Evolutionary conservation across 495 filamentous ascomycete genomes (phyloP).

Genomic region (Trypethelium eluteriae): DNA sequence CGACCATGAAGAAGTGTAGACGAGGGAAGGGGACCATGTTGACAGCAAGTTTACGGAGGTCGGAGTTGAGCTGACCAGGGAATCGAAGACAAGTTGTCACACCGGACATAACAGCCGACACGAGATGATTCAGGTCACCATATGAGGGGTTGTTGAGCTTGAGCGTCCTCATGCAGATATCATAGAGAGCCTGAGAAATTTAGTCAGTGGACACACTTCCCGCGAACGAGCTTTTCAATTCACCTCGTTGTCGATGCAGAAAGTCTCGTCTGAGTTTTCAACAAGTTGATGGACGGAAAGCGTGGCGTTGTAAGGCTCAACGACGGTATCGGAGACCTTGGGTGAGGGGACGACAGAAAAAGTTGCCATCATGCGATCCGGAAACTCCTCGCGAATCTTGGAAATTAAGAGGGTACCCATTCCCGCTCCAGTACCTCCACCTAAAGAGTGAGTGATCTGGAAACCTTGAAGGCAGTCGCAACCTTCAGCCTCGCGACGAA

Average conservation of each 20-base stretch:
- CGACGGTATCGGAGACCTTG: conserved; percentile 99
- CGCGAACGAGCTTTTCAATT: conserved; percentile 16
- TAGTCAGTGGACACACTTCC: conserved; percentile 25
- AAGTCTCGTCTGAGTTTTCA: conserved; percentile 99
- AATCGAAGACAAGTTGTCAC: conserved; percentile 98
- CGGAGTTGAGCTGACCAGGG: conserved; percentile 99
- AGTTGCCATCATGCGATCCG: conserved; percentile 99
- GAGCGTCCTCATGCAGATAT: conserved; percentile 99
- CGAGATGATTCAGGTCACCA: conserved; percentile 98
- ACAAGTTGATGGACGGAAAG: conserved; percentile 98
- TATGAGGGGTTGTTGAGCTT: conserved; percentile 98
- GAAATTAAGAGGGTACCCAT: conserved; percentile 99
- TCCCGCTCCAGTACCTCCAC: conserved; percentile 99
- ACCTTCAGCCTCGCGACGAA: conserved; percentile 96
- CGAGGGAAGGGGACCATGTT: conserved; percentile 99
- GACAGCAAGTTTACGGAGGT: conserved; percentile 98
- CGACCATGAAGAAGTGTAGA: conserved; percentile 99
- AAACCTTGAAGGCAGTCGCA: conserved; percentile 99
- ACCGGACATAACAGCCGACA: conserved; percentile 99
- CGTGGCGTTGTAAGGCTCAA: conserved; percentile 99
- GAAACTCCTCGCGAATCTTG: conserved; percentile 99
- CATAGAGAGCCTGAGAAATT: conserved; percentile 71
- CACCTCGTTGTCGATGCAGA: conserved; percentile 99
- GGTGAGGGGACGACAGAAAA: conserved; percentile 99
- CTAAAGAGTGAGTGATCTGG: conserved; percentile 99